These are phyloP conservation scores for Talaromyces thailandensis DNA, from an alignment of 495 filamentous ascomycete species.

Conservation along the genomic window DNA sequence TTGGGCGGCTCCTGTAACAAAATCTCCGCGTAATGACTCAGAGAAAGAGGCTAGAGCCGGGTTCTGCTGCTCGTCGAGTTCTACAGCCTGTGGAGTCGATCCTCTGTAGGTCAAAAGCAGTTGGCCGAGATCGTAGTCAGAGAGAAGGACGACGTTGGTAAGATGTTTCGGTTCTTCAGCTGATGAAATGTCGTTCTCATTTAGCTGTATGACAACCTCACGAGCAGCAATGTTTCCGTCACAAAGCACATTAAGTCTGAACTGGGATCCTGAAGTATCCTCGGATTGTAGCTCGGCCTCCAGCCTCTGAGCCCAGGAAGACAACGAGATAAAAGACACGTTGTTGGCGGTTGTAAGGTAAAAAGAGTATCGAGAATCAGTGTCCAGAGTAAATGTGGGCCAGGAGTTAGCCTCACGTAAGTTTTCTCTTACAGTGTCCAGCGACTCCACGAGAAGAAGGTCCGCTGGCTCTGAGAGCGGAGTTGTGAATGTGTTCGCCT, in stretches of 20 bases:
- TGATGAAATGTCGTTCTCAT: slow-evolving; percentile 31
- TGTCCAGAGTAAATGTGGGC: slow-evolving; percentile 68
- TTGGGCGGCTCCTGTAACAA: slow-evolving; percentile 4
- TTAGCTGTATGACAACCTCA: slow-evolving; percentile 48
- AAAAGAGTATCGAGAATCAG: slow-evolving; percentile 65
- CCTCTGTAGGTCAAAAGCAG: slow-evolving; percentile 64
- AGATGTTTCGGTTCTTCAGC: slow-evolving; percentile 33
- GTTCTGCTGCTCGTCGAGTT: slow-evolving; percentile 56
- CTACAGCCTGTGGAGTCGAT: slow-evolving; percentile 51
- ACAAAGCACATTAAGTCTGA: slow-evolving; percentile 63
- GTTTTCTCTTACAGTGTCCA: slow-evolving; percentile 53
- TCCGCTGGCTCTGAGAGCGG: slow-evolving; percentile 32
- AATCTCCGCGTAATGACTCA: slow-evolving; percentile 23
- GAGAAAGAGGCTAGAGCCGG: slow-evolving; percentile 15
- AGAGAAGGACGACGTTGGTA: slow-evolving; percentile 54
- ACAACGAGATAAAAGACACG: slow-evolving; percentile 60
- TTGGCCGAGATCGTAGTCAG: slow-evolving; percentile 69
- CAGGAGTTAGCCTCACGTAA: slow-evolving; percentile 42
- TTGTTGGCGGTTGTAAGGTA: slow-evolving; percentile 67
- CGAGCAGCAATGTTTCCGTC: slow-evolving; percentile 51
- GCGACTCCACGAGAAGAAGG: slow-evolving; percentile 39
- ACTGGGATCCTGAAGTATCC: slow-evolving; percentile 55
- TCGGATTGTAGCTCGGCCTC: slow-evolving; percentile 64
- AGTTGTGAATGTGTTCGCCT: slow-evolving; percentile 31
- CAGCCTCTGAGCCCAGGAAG: slow-evolving; percentile 65